Evolutionary conservation across 1,139 yeast species (phyloP).

Genomic region (Kodamaea ohmeri): DNA sequence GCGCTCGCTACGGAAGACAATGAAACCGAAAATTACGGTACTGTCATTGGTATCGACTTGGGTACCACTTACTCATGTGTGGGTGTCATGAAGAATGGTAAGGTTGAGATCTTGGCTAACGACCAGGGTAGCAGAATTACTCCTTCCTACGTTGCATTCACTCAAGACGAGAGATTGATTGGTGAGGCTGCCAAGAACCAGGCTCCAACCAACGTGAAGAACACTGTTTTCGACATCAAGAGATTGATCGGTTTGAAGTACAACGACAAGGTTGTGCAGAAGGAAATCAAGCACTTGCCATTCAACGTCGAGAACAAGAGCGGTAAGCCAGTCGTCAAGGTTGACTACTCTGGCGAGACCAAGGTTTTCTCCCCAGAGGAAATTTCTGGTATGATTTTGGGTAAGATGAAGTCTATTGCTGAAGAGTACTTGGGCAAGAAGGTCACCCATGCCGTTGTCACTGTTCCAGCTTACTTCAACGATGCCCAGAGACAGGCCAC

Average conservation of each 20-base stretch:
- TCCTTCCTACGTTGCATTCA: slow-evolving; percentile 86
- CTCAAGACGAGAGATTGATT: slow-evolving; percentile 80
- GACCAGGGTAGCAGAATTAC: slow-evolving; percentile 96
- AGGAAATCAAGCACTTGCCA: slow-evolving; percentile 81
- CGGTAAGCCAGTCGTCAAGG: slow-evolving; percentile 80
- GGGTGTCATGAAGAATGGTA: slow-evolving; percentile 88
- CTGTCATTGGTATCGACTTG: slow-evolving; percentile 83
- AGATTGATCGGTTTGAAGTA: slow-evolving; percentile 81
- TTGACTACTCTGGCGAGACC: slow-evolving; percentile 55
- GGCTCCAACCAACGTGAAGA: slow-evolving; percentile 75
- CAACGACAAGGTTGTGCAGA: slow-evolving; percentile 73
- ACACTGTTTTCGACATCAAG: slow-evolving; percentile 83
- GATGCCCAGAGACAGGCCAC: slow-evolving; percentile 99
- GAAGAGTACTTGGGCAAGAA: slow-evolving; percentile 87
- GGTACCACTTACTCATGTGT: slow-evolving; percentile 92
- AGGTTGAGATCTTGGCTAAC: slow-evolving; percentile 88
- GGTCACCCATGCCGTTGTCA: slow-evolving; percentile 92
- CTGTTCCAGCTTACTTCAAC: slow-evolving; percentile 97
- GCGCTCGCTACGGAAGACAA: slow-evolving; percentile 30
- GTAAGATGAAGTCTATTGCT: slow-evolving; percentile 91
- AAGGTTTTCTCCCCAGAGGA: slow-evolving; percentile 85
- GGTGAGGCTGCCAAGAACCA: slow-evolving; percentile 97
- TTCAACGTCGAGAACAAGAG: slow-evolving; percentile 63
- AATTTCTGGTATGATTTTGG: slow-evolving; percentile 86
- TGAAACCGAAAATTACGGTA: slow-evolving; percentile 61